phyloP scores from a whole-genome alignment of 2,329 filamentous ascomycete species.

The Bipolaris cookei region DNA sequence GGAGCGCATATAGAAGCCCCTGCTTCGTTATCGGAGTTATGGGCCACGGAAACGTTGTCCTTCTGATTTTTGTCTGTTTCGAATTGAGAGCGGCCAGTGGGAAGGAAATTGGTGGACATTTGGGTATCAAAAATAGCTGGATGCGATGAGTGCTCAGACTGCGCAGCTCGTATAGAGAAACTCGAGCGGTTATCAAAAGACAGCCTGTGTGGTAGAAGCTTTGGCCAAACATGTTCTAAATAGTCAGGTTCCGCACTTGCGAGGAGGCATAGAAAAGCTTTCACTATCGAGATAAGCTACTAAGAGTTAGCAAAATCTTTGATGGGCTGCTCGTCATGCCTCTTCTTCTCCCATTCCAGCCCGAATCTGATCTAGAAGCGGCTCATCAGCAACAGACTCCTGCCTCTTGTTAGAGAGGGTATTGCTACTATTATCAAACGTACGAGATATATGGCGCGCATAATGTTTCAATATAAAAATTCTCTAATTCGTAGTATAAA shows the following conservation, averaged over 20 bases:
- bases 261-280: constrained; percentile 15
- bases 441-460: constrained; percentile 11
- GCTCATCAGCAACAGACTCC: constrained; percentile 1
- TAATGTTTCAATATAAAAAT: constrained; percentile 7
- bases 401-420: constrained; percentile 6
- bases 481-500: not conserved
- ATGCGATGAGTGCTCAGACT: constrained; percentile 8
- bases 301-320: constrained; percentile 11
- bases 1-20: not conserved
- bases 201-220: constrained; percentile 16
- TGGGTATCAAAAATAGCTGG: constrained; percentile 5
- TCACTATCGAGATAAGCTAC: constrained; percentile 12
- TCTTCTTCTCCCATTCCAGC: constrained; percentile 16
- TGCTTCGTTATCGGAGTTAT: not conserved
- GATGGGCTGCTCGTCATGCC: constrained; percentile 6
- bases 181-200: constrained; percentile 7
- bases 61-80: constrained; percentile 1
- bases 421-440: constrained; percentile 5
- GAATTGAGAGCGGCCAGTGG: constrained; percentile 1
- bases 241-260: constrained; percentile 10
- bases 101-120: constrained; percentile 3
- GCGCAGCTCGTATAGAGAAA: constrained; percentile 4
- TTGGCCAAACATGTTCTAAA: constrained; percentile 11
- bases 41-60: not conserved
- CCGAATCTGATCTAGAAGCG: constrained; percentile 4